Base-by-base conservation (phyloP, 2,329 filamentous ascomycete genomes). In the Colletotrichum eremochloae region DNA sequence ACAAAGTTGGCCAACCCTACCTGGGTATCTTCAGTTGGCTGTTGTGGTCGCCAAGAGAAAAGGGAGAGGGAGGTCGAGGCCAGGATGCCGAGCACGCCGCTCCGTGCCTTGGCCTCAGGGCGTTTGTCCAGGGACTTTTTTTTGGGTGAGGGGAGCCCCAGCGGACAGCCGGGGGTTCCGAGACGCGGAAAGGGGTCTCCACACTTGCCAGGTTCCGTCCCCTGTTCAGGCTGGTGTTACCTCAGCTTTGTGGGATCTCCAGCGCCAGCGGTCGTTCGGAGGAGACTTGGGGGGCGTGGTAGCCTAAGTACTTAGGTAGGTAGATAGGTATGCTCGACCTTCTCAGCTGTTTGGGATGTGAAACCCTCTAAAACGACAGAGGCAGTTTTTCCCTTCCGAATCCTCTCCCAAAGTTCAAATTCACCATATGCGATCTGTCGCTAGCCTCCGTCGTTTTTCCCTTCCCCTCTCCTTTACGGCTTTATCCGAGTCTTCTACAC, bases 331-430 rank as follows among this genome's bases (percentile, higher is more conserved):
- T 53, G 56, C 53, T 46, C 52, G 70, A 53, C 53, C 53, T 42
- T 61, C 65, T 73, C 69, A 66, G 61, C 65, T 73, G 72, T 74
- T 64, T 73, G 65, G 72, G 62, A 74, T 73, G 29, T 73, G 72
- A 73, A 74, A 74, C 72, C 66, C 60, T 64, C 55, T 50, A 70
- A 72, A 70, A 70, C 70, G 55, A 61, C 70, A 65, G 52, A 72
- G 60, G 60, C 67, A 42, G 58, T 64, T 56, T 61, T 50, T 38
- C 67, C 67, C 66, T 55, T 50, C 52, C 44, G n/a, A 63, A 29
- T 18, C 33, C 57, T 36, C 57, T 36, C 40, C 48, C 33, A 64
- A 58, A 14, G n/a, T 61, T n/a, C 52, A 42, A 44, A 29, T 56
- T 56, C 50, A 38, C 57, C 48, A 46, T 58, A 60, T 48, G 31